Percentiles rank a stretch among this genome's conserved stretches.
phyloP scores from a whole-genome alignment of 257 asterid genomes.

The Craterostigma plantagineum region DNA sequence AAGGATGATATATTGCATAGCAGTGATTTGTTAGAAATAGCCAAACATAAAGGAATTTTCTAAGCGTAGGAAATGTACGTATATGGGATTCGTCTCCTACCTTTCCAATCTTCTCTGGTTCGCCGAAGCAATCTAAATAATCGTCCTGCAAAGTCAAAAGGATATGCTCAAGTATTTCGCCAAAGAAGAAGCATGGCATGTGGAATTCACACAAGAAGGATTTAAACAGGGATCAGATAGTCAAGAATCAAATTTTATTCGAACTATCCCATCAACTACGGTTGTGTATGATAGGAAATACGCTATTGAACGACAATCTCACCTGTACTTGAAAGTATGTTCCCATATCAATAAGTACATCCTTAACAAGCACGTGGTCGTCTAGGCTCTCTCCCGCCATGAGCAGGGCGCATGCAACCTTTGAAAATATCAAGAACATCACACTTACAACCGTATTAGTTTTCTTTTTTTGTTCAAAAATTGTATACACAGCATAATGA shows the following conservation, averaged over 20 bases:
- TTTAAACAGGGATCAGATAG: no score
- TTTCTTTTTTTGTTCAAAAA: no score
- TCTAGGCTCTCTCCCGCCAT: conserved; percentile 79
- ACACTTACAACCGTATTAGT: no score
- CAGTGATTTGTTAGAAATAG: background rate
- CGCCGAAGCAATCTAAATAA: conserved; percentile 65
- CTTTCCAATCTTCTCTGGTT: conserved; percentile 74
- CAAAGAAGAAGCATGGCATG: no score
- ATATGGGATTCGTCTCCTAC: no score
- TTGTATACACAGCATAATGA: background rate
- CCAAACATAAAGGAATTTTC: no score
- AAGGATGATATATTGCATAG: conserved; percentile 1
- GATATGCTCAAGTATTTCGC: no score
- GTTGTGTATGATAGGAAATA: no score
- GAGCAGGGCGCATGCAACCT: conserved; percentile 95
- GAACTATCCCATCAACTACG: no score
- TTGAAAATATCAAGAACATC: conserved; percentile 5
- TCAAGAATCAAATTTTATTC: no score
- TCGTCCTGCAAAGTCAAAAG: conserved; percentile 34
- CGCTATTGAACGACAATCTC: conserved; percentile 7
- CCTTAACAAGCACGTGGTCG: conserved; percentile 38
- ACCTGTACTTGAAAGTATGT: conserved; percentile 96
- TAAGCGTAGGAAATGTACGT: no score
- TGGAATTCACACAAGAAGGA: no score
- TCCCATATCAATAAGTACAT: conserved; percentile 76